phyloP scores from a whole-genome alignment of 768 basidiomycete species.

The Daedaleopsis nitida region DNA sequence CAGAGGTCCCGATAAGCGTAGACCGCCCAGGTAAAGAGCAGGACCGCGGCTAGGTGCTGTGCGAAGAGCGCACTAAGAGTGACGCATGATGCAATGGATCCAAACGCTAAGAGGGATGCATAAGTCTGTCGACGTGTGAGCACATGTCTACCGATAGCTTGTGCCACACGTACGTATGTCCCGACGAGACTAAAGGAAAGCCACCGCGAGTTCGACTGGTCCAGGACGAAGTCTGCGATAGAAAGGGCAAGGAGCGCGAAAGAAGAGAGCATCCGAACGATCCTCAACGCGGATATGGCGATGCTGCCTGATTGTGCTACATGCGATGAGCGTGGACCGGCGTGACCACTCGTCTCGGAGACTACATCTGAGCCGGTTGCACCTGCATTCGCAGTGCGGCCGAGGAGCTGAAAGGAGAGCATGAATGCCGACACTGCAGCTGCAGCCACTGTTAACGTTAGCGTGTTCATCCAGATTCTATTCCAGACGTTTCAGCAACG shows the following conservation, averaged over 20 bases:
- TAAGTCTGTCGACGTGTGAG: conserved; percentile 25
- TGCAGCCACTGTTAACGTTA: conserved; percentile 11
- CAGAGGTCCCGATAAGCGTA: conserved; percentile 60
- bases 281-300: conserved; percentile 48
- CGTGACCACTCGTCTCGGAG: neutral
- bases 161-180: conserved; percentile 18
- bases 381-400: conserved; percentile 4
- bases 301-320: conserved; percentile 43
- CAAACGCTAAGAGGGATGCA: conserved; percentile 25
- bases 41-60: conserved; percentile 50
- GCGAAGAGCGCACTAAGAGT: conserved; percentile 27
- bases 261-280: conserved; percentile 47
- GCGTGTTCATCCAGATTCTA: conserved; percentile 18
- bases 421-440: conserved; percentile 9
- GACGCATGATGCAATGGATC: conserved; percentile 19
- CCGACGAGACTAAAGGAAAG: conserved; percentile 13
- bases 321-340: conserved; percentile 1
- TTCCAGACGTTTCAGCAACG: neutral
- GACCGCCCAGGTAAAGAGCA: conserved; percentile 49
- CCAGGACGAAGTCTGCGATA: conserved; percentile 42
- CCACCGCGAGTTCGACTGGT: conserved; percentile 14
- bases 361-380: neutral
- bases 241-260: conserved; percentile 51
- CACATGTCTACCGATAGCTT: conserved; percentile 31
- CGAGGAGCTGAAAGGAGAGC: conserved; percentile 18